Conservation (phyloP, 371 early-diverging fungal species). For the Saksenaea oblongispora region DNA sequence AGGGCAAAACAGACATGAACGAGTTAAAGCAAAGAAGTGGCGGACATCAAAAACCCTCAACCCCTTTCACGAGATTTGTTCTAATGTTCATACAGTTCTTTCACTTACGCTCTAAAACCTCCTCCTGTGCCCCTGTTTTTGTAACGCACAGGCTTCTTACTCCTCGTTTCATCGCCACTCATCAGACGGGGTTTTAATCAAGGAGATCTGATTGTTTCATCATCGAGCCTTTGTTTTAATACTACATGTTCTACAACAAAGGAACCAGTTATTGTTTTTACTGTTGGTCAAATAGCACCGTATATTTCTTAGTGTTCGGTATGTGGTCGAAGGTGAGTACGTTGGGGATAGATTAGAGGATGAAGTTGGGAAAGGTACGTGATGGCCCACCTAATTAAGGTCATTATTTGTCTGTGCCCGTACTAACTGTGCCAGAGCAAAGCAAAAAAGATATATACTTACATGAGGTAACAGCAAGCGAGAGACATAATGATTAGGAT, state of each 20-base stretch:
- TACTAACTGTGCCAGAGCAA: neutral
- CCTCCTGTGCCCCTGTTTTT: neutral
- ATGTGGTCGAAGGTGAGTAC: conserved; percentile 62
- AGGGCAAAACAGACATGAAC: neutral
- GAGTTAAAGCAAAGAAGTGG: neutral
- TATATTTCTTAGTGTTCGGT: conserved; percentile 17
- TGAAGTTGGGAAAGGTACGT: conserved; percentile 77
- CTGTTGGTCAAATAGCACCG: neutral
- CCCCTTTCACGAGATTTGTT: neutral
- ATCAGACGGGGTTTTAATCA: neutral
- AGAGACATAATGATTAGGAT: conserved; percentile 74
- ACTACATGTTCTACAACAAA: neutral
- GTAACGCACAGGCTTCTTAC: neutral
- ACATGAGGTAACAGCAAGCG: conserved; percentile 64
- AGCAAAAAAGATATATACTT: conserved; percentile 24
- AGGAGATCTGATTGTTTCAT: neutral
- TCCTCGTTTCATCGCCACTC: neutral
- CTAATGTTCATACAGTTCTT: neutral
- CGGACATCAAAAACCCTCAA: neutral
- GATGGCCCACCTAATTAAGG: conserved; percentile 66
- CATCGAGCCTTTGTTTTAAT: conserved; percentile 3
- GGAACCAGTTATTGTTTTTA: neutral
- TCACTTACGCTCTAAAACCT: neutral
- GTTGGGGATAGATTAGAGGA: conserved; percentile 68
- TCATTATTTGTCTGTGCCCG: neutral